Percentiles rank a stretch among this genome's conserved stretches.
These are phyloP conservation scores for Liriodendron chinense DNA, from an alignment of 164 flowering plant species.

Conservation along the genomic window DNA sequence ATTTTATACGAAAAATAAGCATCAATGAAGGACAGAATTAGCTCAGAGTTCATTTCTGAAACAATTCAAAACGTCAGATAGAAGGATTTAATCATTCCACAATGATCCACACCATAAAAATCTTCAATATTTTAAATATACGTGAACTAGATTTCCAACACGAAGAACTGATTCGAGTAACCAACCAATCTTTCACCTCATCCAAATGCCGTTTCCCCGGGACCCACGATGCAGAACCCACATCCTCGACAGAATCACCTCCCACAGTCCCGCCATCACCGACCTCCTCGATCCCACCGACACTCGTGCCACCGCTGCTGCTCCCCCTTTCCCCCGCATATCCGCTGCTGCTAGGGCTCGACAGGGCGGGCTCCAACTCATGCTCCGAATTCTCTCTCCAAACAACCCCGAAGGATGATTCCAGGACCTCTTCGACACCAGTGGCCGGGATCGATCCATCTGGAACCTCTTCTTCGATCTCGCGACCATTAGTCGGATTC, in stretches of 20 bases:
- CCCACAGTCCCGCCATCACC: conserved; percentile 5
- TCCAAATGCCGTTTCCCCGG: conserved; percentile 33
- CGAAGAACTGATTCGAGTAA: neutral
- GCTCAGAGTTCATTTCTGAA: too few species aligned
- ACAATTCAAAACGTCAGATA: too few species aligned
- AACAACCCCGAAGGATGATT: neutral
- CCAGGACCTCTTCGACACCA: conserved; percentile 4
- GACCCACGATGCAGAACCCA: conserved; percentile 25
- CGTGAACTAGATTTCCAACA: neutral
- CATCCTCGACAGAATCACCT: conserved; percentile 15
- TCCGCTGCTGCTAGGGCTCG: conserved; percentile 88
- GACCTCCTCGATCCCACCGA: conserved; percentile 43
- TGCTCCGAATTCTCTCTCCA: conserved; percentile 1
- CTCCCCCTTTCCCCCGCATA: conserved; percentile 88
- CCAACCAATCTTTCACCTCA: conserved; percentile 26
- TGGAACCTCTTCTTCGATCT: conserved; percentile 1
- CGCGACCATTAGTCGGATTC: neutral
- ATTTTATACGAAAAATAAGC: too few species aligned
- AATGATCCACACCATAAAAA: too few species aligned
- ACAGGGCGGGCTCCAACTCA: conserved; percentile 17
- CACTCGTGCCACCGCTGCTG: conserved; percentile 51
- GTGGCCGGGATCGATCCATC: conserved; percentile 1
- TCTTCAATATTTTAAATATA: too few species aligned
- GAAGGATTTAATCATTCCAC: too few species aligned
- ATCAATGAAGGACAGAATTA: too few species aligned